These are phyloP conservation scores for Cryptococcus sp. DNA, from an alignment of 1,284 basidiomycete species.

Conservation along the genomic window DNA sequence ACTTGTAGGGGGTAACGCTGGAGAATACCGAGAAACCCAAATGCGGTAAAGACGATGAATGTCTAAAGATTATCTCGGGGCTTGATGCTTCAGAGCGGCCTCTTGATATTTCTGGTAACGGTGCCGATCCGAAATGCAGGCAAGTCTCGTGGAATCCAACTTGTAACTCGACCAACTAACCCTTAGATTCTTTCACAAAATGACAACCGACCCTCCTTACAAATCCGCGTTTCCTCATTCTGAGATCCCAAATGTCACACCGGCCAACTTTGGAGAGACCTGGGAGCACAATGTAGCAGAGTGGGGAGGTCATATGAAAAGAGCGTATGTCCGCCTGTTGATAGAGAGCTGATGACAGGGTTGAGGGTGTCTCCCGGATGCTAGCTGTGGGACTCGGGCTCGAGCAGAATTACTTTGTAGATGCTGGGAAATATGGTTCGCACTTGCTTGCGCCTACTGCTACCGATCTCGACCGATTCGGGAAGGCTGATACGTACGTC, in stretches of 20 bases:
- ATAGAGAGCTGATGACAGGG: conserved; percentile 51
- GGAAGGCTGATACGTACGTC: conserved; percentile 54
- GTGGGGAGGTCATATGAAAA: conserved; percentile 81
- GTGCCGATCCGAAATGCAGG: conserved; percentile 84
- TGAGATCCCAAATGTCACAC: conserved; percentile 75
- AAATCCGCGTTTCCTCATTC: conserved; percentile 67
- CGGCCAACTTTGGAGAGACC: conserved; percentile 55
- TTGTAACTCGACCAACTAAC: neutral
- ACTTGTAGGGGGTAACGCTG: conserved; percentile 67
- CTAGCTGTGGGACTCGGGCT: conserved; percentile 72
- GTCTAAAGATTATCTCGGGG: conserved; percentile 40
- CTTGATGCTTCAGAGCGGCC: conserved; percentile 73
- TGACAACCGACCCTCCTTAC: conserved; percentile 71
- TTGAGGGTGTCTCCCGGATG: conserved; percentile 77
- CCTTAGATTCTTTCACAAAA: conserved; percentile 74
- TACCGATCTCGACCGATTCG: conserved; percentile 75
- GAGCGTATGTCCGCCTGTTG: conserved; percentile 51
- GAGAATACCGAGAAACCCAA: conserved; percentile 91
- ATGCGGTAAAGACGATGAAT: conserved; percentile 56
- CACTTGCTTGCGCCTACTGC: conserved; percentile 87
- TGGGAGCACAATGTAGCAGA: conserved; percentile 67
- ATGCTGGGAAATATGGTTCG: conserved; percentile 75
- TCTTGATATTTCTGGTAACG: conserved; percentile 62
- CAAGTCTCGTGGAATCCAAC: conserved; percentile 5
- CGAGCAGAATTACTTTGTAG: conserved; percentile 60